Conservation (phyloP, 2,329 filamentous ascomycete genomes). For the Akanthomyces uredinophilus region DNA sequence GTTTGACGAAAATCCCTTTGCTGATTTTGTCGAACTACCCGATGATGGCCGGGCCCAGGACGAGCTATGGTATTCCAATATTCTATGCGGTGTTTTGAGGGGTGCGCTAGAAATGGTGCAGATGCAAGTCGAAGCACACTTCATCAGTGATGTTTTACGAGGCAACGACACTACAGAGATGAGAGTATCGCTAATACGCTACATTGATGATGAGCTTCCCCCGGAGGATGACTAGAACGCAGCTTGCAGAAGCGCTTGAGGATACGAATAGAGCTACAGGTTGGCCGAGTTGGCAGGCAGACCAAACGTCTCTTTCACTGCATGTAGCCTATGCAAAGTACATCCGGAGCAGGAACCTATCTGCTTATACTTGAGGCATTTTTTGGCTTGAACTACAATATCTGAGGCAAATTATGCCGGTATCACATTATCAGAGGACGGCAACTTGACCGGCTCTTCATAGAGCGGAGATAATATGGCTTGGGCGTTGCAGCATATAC, state of each 20-base stretch:
- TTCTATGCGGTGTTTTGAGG: conserved; percentile 85
- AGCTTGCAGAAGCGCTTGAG: background rate
- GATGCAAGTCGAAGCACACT: conserved; percentile 97
- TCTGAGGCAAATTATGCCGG: background rate
- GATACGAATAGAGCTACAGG: background rate
- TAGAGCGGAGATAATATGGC: background rate
- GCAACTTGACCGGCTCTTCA: too few species aligned
- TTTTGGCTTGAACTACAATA: background rate
- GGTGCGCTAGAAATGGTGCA: conserved; percentile 97
- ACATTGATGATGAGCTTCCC: conserved; percentile 96
- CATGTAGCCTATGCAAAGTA: background rate
- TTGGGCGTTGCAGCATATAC: background rate
- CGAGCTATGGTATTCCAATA: conserved; percentile 97
- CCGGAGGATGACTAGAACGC: conserved; percentile 78
- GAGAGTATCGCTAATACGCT: conserved; percentile 84
- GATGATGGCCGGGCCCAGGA: conserved; percentile 95
- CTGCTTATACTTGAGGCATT: too few species aligned
- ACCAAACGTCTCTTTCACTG: background rate
- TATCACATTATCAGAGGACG: background rate
- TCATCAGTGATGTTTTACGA: conserved; percentile 86
- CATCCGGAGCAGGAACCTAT: background rate
- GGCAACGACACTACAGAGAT: conserved; percentile 98
- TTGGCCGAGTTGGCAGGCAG: background rate
- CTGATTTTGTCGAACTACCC: conserved; percentile 94
- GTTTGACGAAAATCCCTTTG: conserved; percentile 94